These are phyloP conservation scores for Ogataea neopini DNA, from an alignment of 805 yeast genomes.

Conservation along the genomic window DNA sequence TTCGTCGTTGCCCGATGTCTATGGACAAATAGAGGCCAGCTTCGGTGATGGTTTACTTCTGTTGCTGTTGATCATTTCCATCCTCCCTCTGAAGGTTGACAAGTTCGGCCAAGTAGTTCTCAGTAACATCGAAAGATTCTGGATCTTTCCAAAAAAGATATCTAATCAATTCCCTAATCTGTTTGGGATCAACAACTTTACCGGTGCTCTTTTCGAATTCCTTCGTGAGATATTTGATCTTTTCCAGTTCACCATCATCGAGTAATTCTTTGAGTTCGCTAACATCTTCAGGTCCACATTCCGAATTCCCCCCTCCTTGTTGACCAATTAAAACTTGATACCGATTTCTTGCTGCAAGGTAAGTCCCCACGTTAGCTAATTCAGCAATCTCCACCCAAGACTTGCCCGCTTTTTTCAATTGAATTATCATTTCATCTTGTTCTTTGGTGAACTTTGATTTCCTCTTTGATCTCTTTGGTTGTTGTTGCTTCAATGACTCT, in stretches of 20 bases:
- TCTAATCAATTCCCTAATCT: constrained; percentile 56
- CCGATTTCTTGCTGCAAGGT: constrained; percentile 72
- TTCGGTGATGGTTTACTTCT: no score
- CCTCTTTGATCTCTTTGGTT: constrained; percentile 52
- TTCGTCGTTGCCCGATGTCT: no score
- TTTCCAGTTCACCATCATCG: constrained; percentile 70
- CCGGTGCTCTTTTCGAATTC: constrained; percentile 60
- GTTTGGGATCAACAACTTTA: constrained; percentile 49
- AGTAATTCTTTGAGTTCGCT: constrained; percentile 49
- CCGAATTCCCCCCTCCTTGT: constrained; percentile 71
- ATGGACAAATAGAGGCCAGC: no score
- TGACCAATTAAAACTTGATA: constrained; percentile 82
- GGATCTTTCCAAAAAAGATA: constrained; percentile 58
- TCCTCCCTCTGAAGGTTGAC: constrained; percentile 2
- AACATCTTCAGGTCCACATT: constrained; percentile 62
- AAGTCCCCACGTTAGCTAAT: constrained; percentile 60
- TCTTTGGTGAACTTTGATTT: constrained; percentile 68
- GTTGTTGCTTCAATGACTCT: constrained; percentile 24
- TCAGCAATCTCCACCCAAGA: constrained; percentile 77
- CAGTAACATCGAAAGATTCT: constrained; percentile 54
- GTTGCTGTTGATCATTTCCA: no score
- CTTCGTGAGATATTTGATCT: constrained; percentile 63
- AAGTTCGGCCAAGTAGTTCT: constrained; percentile 43
- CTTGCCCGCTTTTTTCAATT: constrained; percentile 60
- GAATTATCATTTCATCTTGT: constrained; percentile 66